Conservation (phyloP, 495 filamentous ascomycete genomes). For the Penicillium cinerascens region DNA sequence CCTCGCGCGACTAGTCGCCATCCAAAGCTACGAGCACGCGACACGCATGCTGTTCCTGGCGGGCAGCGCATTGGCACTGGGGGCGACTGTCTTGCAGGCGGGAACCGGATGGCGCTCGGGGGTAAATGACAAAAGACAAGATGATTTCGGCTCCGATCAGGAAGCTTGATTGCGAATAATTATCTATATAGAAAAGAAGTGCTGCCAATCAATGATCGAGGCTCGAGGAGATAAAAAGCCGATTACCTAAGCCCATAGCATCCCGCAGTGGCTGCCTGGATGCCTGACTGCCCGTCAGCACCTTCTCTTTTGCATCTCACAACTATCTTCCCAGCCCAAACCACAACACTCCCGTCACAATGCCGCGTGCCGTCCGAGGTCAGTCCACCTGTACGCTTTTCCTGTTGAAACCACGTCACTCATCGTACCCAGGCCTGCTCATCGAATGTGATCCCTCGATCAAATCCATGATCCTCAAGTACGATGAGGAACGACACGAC, state of each 20-base stretch:
- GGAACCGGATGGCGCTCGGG: slow-evolving; percentile 60
- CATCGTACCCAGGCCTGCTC: slow-evolving; percentile 53
- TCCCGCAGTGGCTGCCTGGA: slow-evolving; percentile 8
- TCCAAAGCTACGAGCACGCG: slow-evolving; percentile 58
- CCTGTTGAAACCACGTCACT: not conserved
- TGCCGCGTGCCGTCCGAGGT: slow-evolving; percentile 52
- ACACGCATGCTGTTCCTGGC: slow-evolving; percentile 56
- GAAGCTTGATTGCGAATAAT: not conserved
- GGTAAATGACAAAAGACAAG: slow-evolving; percentile 4
- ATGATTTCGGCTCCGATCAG: not conserved
- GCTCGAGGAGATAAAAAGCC: not conserved
- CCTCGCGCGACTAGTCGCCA: slow-evolving; percentile 56
- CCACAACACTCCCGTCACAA: slow-evolving; percentile 13
- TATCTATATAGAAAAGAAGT: too few relatives aligned
- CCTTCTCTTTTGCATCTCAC: not conserved
- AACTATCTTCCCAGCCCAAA: not conserved
- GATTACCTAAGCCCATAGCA: not conserved
- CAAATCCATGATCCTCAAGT: slow-evolving; percentile 71
- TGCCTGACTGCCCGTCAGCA: slow-evolving; percentile 1
- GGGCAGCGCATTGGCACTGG: slow-evolving; percentile 50
- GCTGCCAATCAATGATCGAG: too few relatives aligned
- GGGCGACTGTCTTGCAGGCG: slow-evolving; percentile 59
- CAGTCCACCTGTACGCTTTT: not conserved
- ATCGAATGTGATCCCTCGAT: slow-evolving; percentile 76
- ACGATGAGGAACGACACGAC: slow-evolving; percentile 63